Evolutionary conservation across 768 basidiomycete species (phyloP), one percentile per base, ranked within the genome.

Genomic region (Cystofilobasidium capitatum): DNA sequence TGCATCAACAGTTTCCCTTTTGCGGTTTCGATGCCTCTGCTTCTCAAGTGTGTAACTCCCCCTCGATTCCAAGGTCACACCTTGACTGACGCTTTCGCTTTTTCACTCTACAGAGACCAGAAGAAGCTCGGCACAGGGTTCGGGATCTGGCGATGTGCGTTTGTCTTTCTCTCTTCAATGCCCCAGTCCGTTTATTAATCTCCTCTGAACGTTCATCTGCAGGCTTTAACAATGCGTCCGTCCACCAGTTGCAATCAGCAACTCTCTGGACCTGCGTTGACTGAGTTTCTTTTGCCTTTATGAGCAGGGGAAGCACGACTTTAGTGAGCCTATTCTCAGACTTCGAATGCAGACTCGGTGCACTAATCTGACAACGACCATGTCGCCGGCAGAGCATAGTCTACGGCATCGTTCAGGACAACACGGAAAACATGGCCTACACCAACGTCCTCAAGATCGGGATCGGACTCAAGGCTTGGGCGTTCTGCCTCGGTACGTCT

Each of bases 171-270:
- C 13, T 55, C 24, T 55, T 55, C 13, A 22, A 13, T 26, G 24
- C 29, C 13, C 13, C 51, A 44, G 24, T 10, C 51, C 51, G 51
- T 26, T 13, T n/a, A n/a, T 55, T 55, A 10, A 12, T 22, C 29
- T 26, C n/a, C 12, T 10, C 10, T 61, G 39, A 44, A 35, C 8
- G 33, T 62, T 39, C 51, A 6, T 60, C 58, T 39, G 1, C 37
- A 37, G 63, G 57, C 6, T 70, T 70, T 58, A 70, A 70, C 63
- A 70, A 70, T n/a, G 7, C 12, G 47, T 49, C 8, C 47, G 47
- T 49, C n/a, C 12, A 22, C 20, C 9, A n/a, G 47, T 49, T 24
- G 47, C 22, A 22, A 22, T 8, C 9, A 6, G 47, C 47, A 24
- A 22, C 47, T 22, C 37, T 40, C 37, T 22, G 59, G 59, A 13